Evolutionary conservation across 805 yeast species (phyloP).

Genomic region (Starmerella cellae): DNA sequence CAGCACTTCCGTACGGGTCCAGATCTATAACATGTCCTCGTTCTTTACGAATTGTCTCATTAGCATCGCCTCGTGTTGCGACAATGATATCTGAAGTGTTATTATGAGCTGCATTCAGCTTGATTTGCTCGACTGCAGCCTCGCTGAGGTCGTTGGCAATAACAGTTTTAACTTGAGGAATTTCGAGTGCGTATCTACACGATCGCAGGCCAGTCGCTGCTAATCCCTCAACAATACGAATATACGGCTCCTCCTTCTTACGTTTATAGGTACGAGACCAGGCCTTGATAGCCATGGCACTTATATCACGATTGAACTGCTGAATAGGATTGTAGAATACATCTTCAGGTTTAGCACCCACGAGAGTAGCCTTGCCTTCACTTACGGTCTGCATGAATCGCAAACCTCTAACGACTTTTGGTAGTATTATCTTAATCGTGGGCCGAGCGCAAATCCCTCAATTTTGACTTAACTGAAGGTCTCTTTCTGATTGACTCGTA

Average conservation of each 20-base stretch:
- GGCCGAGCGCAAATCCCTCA: no score
- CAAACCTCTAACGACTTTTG: no score
- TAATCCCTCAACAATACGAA: conserved; percentile 72
- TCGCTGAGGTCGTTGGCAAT: conserved; percentile 82
- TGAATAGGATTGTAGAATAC: conserved; percentile 95
- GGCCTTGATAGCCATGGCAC: conserved; percentile 72
- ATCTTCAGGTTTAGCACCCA: conserved; percentile 65
- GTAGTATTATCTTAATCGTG: no score
- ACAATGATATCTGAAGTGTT: conserved; percentile 42
- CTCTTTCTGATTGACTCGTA: no score
- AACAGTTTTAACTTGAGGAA: conserved; percentile 58
- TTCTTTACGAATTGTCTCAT: conserved; percentile 50
- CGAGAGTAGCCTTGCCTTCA: conserved; percentile 77
- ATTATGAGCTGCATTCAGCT: conserved; percentile 58
- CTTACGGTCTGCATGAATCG: conserved; percentile 20
- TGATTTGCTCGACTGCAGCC: conserved; percentile 73
- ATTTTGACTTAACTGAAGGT: no score
- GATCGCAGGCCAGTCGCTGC: conserved; percentile 95
- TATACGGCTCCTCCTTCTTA: conserved; percentile 32
- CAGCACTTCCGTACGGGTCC: conserved; percentile 96
- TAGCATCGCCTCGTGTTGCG: conserved; percentile 83
- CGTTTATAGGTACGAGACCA: conserved; percentile 52
- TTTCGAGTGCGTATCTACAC: conserved; percentile 81
- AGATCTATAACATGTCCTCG: conserved; percentile 76
- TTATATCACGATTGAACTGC: conserved; percentile 87